Evolutionary conservation across 2,329 filamentous ascomycete species (phyloP), one percentile per base, ranked within the genome.

Genomic region (Diaporthe citriasiana): DNA sequence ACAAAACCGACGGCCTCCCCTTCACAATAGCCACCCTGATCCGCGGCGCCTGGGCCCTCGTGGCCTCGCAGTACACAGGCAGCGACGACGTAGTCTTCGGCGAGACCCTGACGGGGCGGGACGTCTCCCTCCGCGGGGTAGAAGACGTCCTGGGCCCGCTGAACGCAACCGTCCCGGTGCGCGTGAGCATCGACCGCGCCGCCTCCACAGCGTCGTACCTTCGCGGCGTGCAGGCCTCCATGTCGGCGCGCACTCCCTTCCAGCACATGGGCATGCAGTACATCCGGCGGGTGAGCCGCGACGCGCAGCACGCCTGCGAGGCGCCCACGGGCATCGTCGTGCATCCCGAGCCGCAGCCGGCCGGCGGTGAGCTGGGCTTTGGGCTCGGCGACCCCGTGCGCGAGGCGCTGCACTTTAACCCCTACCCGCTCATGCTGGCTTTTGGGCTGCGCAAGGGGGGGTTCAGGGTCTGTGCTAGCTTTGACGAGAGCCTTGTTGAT

Each of bases 61-160:
- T 90, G 0, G 85, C 88, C 0, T 87, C 88, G 0, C 82, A 85
- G 47, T 90, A 91, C 78, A 86, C 86, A 53, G 86, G 85, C 15
- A 86, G 84, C 38, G 79, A 83, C 27, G 89, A 91, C 73, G 83
- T 91, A 9, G 83, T 91, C 19, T 91, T 91, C 74, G 90, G 89
- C 15, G 88, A 90, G 82, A 91, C 89, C 0, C 82, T 92, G 4
- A 90, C 89, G 0, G 89, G 90, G 2, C 87, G 90, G 33, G 87
- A 87, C 72, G 85, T 85, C 0, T 83, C 86, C 1, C 82, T 89
- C 35, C 77, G 83, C 0, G 87, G 85, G 3, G 83, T 84, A 76
- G 87, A 90, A 74, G 82, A 88, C 74, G 90, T 91, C 63, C 87
- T 90, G 74, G 90, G 89, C 0, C 89, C 89, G 1, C 90, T 74